A percentile compares a stretch with the other conserved stretches of the same genome.
Conservation (phyloP, 805 yeast genomes). For the Ogataea allantospora region DNA sequence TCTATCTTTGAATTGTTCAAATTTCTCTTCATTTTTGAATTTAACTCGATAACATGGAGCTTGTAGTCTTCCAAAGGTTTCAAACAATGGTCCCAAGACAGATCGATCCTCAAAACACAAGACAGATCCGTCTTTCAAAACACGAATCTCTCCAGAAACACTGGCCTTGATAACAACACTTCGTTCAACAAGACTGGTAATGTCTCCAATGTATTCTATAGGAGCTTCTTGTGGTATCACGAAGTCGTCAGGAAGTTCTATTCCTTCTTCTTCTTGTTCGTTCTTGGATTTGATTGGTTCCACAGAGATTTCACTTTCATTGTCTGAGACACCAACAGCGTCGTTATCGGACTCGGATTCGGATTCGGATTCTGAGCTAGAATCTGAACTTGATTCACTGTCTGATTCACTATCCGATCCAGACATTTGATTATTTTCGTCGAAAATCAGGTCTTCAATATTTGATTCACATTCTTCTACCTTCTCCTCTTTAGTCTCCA, state of each 20-base stretch:
- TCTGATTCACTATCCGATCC: constrained; percentile 27
- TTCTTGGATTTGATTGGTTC: constrained; percentile 80
- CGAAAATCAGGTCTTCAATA: constrained; percentile 19
- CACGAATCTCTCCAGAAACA: constrained; percentile 79
- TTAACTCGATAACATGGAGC: constrained; percentile 78
- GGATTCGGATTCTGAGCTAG: constrained; percentile 26
- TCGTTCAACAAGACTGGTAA: constrained; percentile 67
- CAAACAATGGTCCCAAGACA: constrained; percentile 75
- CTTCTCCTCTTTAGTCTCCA: not conserved
- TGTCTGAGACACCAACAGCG: constrained; percentile 33
- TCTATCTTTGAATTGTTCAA: constrained; percentile 43
- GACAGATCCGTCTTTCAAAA: constrained; percentile 76
- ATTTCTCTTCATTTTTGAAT: constrained; percentile 51
- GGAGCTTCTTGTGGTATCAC: constrained; percentile 57
- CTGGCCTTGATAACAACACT: constrained; percentile 70
- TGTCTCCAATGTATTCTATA: constrained; percentile 68
- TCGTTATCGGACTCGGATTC: constrained; percentile 17
- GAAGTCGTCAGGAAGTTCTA: constrained; percentile 66
- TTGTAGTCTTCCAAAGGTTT: constrained; percentile 85
- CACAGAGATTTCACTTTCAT: constrained; percentile 37
- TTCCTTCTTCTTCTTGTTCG: constrained; percentile 67
- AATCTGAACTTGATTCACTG: constrained; percentile 13
- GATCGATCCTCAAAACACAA: constrained; percentile 73
- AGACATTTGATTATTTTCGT: constrained; percentile 16
- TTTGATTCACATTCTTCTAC: not conserved